phyloP scores from a whole-genome alignment of 179 eudicot genomes.

The Drosera spatulata region DNA sequence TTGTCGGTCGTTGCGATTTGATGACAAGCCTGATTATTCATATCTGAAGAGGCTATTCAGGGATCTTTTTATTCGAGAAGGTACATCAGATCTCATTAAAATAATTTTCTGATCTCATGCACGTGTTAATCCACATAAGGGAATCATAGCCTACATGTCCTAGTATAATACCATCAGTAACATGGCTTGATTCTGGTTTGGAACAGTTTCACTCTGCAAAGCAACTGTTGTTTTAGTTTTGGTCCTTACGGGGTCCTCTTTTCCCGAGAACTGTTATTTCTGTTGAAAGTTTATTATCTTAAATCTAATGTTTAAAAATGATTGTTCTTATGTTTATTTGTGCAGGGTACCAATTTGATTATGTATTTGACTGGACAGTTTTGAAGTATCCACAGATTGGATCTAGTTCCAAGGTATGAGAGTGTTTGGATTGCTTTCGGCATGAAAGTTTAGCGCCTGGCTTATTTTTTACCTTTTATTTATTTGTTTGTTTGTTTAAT shows the following conservation, averaged over 20 bases:
- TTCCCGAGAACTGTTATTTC: not conserved
- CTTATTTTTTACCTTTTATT: slow-evolving; percentile 1
- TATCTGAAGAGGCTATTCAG: too few species aligned
- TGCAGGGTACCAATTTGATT: slow-evolving; percentile 59
- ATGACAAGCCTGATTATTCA: too few species aligned
- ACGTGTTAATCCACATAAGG: too few species aligned
- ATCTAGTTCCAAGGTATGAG: slow-evolving; percentile 34
- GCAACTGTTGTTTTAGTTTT: too few species aligned
- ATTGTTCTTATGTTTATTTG: not conserved
- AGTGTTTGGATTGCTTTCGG: slow-evolving; percentile 9
- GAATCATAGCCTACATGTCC: too few species aligned
- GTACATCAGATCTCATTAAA: too few species aligned
- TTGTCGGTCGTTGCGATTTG: too few species aligned
- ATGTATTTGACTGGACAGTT: slow-evolving; percentile 5
- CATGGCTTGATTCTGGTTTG: too few species aligned
- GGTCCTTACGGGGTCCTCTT: not conserved
- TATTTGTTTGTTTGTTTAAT: not conserved
- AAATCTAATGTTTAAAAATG: not conserved
- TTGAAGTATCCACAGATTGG: slow-evolving; percentile 57
- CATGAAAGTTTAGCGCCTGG: not conserved
- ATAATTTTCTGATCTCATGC: too few species aligned
- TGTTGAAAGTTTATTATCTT: not conserved
- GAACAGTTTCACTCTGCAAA: too few species aligned
- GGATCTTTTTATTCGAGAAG: too few species aligned
- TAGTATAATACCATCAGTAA: too few species aligned